Evolutionary conservation across 108 stramenopile genomes (phyloP), one percentile per base, ranked within the genome.

Genomic region (Aureococcus anophagefferens): DNA sequence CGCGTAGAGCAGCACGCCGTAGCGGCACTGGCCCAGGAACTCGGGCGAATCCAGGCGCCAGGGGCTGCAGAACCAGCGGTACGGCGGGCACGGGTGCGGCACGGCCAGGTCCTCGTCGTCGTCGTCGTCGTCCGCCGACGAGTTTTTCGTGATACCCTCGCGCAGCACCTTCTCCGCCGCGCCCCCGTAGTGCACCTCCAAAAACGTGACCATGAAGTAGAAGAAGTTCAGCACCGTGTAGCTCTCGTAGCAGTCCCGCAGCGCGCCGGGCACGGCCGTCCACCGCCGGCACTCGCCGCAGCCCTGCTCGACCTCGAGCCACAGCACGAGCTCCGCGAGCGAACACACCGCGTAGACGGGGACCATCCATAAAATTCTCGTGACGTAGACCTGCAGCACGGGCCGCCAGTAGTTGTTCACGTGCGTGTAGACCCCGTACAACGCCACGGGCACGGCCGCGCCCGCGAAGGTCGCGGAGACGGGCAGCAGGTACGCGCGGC

Each of bases 361-460:
- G 17, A 94, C 93, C 91, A 94, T 94, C 89, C 90, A 94, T 21
- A 94, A 67, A 37, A 94, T 94, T 0, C 93, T 78, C 0, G 92
- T 91, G 65, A 94, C 84, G 69, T 92, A 92, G 28, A 77, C 77
- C 80, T 94, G 93, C 4, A 89, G 82, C 69, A 88, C 77, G 32
- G 93, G 93, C 75, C 91, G 89, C 70, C 91, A 90, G 78, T 92
- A 94, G 72, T 94, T 89, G n/a, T 86, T 85, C 67, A 94, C 71
- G 77, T 94, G 93, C 81, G 78, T 78, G 37, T 89, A 84, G 66
- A 94, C 92, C 15, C 90, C 89, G 37, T 82, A 86, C 71, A 94
- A 88, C 62, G 83, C 79, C 64, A 94, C 90, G 0, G 94, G 94
- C 44, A 94, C 21, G 4, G 71, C 16, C 5, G 64, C 16, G 33